Evolutionary conservation across 2,329 filamentous ascomycete species (phyloP).

Genomic region (Zymoseptoria tritici): DNA sequence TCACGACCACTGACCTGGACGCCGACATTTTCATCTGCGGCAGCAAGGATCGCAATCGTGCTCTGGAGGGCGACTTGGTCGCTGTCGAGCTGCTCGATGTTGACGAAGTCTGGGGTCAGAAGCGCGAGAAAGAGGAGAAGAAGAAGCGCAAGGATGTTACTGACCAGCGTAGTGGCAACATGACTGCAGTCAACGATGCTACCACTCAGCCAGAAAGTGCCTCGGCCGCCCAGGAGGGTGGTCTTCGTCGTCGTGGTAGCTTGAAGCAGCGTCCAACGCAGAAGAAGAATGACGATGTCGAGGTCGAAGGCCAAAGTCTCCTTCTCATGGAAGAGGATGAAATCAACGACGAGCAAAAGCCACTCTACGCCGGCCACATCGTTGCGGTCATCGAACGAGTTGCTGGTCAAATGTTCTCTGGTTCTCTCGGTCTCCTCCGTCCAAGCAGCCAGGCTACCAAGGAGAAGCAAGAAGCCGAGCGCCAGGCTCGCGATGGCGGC

Average conservation of each 20-base stretch:
- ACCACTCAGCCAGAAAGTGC: conserved; percentile 51
- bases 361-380: conserved; percentile 91
- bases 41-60: conserved; percentile 96
- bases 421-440: conserved; percentile 80
- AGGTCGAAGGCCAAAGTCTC: conserved; percentile 95
- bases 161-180: conserved; percentile 74
- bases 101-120: conserved; percentile 97
- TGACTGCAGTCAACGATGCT: conserved; percentile 56
- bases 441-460: conserved; percentile 98
- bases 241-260: conserved; percentile 86
- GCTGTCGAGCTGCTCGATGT: conserved; percentile 94
- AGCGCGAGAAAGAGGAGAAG: conserved; percentile 99
- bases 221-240: conserved; percentile 64
- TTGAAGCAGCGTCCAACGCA: conserved; percentile 93
- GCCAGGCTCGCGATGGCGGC: conserved; percentile 77
- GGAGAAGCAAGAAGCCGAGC: conserved; percentile 97
- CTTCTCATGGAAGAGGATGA: conserved; percentile 97
- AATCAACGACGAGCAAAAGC: conserved; percentile 97
- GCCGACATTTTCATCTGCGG: conserved; percentile 99
- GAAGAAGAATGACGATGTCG: conserved; percentile 99
- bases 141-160: conserved; percentile 99
- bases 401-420: conserved; percentile 97
- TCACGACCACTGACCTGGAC: conserved; percentile 88
- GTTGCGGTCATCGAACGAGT: conserved; percentile 96
- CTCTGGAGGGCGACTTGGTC: conserved; percentile 90